A percentile compares a stretch with the other conserved stretches of the same genome.
phyloP scores from a whole-genome alignment of 768 basidiomycete species.

The Trametes elegans region DNA sequence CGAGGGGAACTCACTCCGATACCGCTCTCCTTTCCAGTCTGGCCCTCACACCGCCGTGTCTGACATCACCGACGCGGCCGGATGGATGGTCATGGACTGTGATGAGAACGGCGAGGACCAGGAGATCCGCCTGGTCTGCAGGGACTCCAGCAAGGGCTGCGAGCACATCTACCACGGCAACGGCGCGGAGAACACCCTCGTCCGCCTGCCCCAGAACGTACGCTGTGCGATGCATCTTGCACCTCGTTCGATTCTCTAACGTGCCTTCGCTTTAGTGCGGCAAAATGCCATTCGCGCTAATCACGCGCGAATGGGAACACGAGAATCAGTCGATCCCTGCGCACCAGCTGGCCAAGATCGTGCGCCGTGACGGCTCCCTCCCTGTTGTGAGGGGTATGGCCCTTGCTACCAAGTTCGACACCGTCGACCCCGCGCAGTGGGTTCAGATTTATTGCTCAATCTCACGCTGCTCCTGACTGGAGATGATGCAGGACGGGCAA shows the following conservation, averaged over 20 bases:
- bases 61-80: constrained; percentile 44
- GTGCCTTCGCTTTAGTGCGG: constrained; percentile 23
- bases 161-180: constrained; percentile 39
- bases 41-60: constrained; percentile 29
- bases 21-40: not conserved
- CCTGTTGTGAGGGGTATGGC: constrained; percentile 38
- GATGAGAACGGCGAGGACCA: constrained; percentile 38
- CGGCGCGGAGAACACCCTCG: constrained; percentile 47
- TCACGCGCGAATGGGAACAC: constrained; percentile 41
- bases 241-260: no score
- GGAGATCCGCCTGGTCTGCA: constrained; percentile 50
- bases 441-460: not conserved
- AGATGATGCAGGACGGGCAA: constrained; percentile 7
- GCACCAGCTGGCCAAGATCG: constrained; percentile 27
- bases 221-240: constrained; percentile 16
- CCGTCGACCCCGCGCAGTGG: constrained; percentile 21
- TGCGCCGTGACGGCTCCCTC: constrained; percentile 35
- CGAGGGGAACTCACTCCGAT: not conserved
- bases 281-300: constrained; percentile 31
- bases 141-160: constrained; percentile 32
- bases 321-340: constrained; percentile 44
- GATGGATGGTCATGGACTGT: constrained; percentile 52
- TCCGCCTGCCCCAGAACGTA: constrained; percentile 52
- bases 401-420: constrained; percentile 40
- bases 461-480: not conserved